These are phyloP conservation scores for Cylindrotheca closterium DNA, from an alignment of 108 stramenopile genomes.

Conservation along the genomic window DNA sequence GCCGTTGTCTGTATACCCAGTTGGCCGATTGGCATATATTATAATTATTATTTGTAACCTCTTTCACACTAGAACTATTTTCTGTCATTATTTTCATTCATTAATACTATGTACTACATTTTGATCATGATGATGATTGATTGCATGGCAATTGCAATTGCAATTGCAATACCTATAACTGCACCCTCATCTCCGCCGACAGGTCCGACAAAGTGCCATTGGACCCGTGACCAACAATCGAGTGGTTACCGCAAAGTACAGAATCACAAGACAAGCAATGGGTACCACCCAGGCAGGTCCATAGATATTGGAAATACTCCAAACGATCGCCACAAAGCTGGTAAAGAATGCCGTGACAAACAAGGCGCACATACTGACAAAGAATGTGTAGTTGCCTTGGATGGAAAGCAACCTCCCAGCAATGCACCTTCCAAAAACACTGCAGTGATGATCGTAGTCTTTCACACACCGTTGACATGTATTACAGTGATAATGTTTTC, in stretches of 20 bases:
- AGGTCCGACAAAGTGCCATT: neutral
- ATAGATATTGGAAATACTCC: slow-evolving; percentile 5
- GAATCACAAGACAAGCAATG: neutral
- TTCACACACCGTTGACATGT: slow-evolving; percentile 23
- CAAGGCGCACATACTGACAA: neutral
- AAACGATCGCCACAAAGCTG: slow-evolving; percentile 3
- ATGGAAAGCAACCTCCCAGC: neutral
- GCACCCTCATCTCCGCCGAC: neutral
- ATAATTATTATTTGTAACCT: neutral
- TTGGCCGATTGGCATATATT: too few relatives aligned
- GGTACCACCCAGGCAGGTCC: slow-evolving; percentile 11
- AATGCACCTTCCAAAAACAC: slow-evolving; percentile 22
- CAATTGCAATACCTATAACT: too few relatives aligned
- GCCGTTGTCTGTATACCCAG: too few relatives aligned
- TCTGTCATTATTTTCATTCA: too few relatives aligned
- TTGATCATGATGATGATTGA: too few relatives aligned
- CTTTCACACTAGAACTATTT: neutral
- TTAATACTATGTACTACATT: too few relatives aligned
- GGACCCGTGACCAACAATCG: neutral
- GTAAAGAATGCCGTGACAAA: slow-evolving; percentile 4
- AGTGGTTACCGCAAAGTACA: neutral
- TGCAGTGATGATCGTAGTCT: slow-evolving; percentile 24
- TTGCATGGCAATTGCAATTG: too few relatives aligned
- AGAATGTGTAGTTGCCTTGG: slow-evolving; percentile 1
- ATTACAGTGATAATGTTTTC: neutral